Conservation (phyloP, 2,329 filamentous ascomycete genomes). For the Cordyceps fumosorosea region DNA sequence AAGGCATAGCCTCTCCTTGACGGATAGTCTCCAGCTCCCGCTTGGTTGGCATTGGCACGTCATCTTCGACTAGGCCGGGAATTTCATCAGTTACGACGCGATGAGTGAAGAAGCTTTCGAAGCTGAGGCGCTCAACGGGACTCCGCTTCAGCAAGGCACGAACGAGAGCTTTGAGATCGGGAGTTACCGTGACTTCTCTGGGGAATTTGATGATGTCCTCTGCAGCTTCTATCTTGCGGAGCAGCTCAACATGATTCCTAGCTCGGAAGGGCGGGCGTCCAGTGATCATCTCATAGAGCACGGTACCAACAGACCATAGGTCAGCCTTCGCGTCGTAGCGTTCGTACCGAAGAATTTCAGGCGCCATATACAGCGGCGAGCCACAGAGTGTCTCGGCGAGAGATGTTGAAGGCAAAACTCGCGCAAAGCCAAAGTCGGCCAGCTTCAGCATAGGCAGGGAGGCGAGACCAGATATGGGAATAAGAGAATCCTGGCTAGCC, state of each 20-base stretch:
- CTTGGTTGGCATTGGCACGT: slow-evolving; percentile 43
- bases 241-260: slow-evolving; percentile 86
- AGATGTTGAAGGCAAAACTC: slow-evolving; percentile 82
- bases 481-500: slow-evolving; percentile 72
- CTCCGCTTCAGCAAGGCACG: slow-evolving; percentile 76
- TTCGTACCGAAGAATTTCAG: slow-evolving; percentile 93
- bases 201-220: slow-evolving; percentile 83
- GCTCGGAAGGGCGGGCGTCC: slow-evolving; percentile 88
- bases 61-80: slow-evolving; percentile 74
- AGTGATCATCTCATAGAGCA: slow-evolving; percentile 90
- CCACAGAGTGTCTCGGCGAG: slow-evolving; percentile 94
- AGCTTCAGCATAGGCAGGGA: slow-evolving; percentile 95
- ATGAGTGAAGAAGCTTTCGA: slow-evolving; percentile 78
- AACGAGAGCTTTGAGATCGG: slow-evolving; percentile 75
- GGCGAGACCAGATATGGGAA: slow-evolving; percentile 71
- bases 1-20: slow-evolving; percentile 24
- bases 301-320: slow-evolving; percentile 94
- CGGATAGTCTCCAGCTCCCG: slow-evolving; percentile 28
- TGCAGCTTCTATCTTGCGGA: slow-evolving; percentile 83
- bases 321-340: slow-evolving; percentile 97
- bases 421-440: slow-evolving; percentile 97
- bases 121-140: slow-evolving; percentile 77
- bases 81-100: slow-evolving; percentile 67
- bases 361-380: slow-evolving; percentile 96
- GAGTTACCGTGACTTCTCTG: slow-evolving; percentile 61